Evolutionary conservation across 202 grass and related monocot genomes (phyloP).

Genomic region (Zizania palustris): DNA sequence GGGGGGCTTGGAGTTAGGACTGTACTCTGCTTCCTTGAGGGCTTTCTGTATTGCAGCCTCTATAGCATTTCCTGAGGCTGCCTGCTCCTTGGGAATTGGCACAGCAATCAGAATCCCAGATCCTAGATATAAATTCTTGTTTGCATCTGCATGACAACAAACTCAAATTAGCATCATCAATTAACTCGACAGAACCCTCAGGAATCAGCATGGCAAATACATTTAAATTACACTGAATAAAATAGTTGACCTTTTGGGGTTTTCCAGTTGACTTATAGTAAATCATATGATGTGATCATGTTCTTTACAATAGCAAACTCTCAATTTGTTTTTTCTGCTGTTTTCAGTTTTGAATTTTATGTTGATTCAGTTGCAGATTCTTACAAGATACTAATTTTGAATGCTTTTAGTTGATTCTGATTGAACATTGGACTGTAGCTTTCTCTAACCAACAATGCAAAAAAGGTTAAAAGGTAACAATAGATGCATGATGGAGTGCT

Average conservation of each 20-base stretch:
- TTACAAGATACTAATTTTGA: background rate
- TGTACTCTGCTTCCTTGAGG: conserved; percentile 86
- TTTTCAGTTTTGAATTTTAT: conserved; percentile 30
- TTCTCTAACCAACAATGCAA: conserved; percentile 13
- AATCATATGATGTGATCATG: background rate
- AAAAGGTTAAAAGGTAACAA: background rate
- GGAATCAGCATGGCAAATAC: background rate
- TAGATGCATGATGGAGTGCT: background rate
- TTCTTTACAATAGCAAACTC: background rate
- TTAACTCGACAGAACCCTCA: background rate
- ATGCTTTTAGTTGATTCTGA: background rate
- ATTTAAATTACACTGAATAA: background rate
- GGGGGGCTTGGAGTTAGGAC: background rate
- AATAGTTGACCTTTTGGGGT: background rate
- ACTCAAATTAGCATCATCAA: conserved; percentile 4
- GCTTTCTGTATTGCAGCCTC: conserved; percentile 82
- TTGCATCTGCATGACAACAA: conserved; percentile 67
- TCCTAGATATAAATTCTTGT: conserved; percentile 66
- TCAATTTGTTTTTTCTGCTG: background rate
- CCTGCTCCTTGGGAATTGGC: conserved; percentile 74
- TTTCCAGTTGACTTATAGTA: background rate
- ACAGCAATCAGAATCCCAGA: conserved; percentile 87
- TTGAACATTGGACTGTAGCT: background rate
- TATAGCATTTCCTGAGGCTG: conserved; percentile 78
- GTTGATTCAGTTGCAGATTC: background rate